Evolutionary conservation across 225 moss, liverwort and hornwort genomes (phyloP).

Genomic region (Polytrichum commune): DNA sequence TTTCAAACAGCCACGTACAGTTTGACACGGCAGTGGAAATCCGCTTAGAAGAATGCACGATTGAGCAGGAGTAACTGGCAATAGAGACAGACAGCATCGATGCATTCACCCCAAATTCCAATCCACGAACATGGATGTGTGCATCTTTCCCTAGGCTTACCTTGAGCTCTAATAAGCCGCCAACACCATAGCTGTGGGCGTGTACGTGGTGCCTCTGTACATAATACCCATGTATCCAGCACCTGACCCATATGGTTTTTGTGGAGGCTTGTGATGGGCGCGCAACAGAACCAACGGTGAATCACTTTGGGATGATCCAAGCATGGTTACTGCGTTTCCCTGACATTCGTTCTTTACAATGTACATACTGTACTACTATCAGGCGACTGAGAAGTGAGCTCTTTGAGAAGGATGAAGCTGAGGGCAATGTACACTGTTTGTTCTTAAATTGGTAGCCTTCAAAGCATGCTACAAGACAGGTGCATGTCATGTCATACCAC

Average conservation of each 20-base stretch:
- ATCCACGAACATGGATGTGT: background rate
- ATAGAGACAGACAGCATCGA: background rate
- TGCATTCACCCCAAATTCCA: background rate
- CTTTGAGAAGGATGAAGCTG: background rate
- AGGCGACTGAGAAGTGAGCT: background rate
- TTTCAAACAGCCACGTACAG: slow-evolving; percentile 7
- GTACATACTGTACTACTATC: slow-evolving; percentile 18
- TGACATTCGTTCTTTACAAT: background rate
- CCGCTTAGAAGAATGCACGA: background rate
- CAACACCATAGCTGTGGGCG: background rate
- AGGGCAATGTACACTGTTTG: background rate
- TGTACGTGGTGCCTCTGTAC: slow-evolving; percentile 3
- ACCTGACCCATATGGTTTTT: slow-evolving; percentile 5
- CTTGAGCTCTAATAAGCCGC: background rate
- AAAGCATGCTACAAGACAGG: background rate
- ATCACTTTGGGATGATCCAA: background rate
- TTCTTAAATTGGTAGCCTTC: background rate
- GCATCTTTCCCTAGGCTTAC: background rate
- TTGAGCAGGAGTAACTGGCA: background rate
- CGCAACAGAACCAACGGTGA: slow-evolving; percentile 9
- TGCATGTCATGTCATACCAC: background rate
- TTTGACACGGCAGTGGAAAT: slow-evolving; percentile 6
- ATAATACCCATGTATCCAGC: slow-evolving; percentile 5
- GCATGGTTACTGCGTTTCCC: slow-evolving; percentile 12
- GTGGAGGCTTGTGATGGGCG: slow-evolving; percentile 23